These are phyloP conservation scores for Hypoxylon sp. DNA, from an alignment of 2,329 filamentous ascomycete genomes.

Conservation along the genomic window DNA sequence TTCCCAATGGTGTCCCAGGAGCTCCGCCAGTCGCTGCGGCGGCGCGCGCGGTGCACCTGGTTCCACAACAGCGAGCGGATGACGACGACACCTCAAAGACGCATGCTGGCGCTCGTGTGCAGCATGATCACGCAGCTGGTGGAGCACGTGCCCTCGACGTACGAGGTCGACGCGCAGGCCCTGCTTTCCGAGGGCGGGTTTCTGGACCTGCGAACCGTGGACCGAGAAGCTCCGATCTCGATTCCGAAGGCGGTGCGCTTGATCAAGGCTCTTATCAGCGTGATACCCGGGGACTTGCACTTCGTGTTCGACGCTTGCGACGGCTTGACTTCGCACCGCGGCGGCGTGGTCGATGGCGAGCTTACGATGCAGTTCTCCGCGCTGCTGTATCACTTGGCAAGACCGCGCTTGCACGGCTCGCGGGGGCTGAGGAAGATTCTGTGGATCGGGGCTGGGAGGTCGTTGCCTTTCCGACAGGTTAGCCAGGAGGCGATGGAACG, in stretches of 20 bases:
- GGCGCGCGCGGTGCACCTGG: no score
- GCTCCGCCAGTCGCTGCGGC: no score
- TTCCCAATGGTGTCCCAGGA: no score
- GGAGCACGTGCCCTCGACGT: no score
- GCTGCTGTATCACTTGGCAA: background rate
- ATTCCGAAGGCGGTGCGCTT: no score
- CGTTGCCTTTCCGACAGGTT: background rate
- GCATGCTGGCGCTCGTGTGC: background rate
- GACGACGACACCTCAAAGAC: background rate
- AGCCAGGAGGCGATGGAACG: no score
- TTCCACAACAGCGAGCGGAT: background rate
- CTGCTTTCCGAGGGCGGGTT: no score
- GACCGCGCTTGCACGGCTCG: background rate
- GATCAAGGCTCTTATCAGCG: no score
- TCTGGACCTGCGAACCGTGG: no score
- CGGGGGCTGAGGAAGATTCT: background rate
- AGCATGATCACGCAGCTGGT: background rate
- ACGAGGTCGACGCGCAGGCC: no score
- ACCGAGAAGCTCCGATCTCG: no score
- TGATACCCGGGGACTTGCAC: background rate
- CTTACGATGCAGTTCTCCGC: background rate
- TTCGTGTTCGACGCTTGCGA: constrained; percentile 3
- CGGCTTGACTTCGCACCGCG: background rate
- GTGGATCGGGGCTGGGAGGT: background rate
- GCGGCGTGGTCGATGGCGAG: background rate